These are phyloP conservation scores for Paraleonurus japonicus DNA, from an alignment of 257 asterid species.

Conservation along the genomic window DNA sequence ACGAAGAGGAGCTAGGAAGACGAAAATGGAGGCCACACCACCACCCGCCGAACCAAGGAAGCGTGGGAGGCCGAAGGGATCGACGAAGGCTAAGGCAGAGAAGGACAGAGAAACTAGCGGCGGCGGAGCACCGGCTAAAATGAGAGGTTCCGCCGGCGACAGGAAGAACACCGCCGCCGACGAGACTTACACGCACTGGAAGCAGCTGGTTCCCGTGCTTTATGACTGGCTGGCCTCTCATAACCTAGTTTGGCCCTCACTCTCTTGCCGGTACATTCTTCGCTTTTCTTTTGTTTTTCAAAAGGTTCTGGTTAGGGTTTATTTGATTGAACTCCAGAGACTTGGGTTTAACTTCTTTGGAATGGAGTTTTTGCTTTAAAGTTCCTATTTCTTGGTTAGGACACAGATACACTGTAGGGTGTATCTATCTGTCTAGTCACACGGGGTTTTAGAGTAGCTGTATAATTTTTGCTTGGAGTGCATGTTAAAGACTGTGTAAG, in stretches of 20 bases:
- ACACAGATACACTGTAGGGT: background rate
- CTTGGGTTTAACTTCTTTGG: conserved; percentile 5
- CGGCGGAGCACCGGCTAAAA: conserved; percentile 33
- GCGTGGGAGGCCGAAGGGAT: conserved; percentile 96
- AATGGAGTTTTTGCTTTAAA: background rate
- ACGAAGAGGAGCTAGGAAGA: background rate
- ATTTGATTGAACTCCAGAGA: background rate
- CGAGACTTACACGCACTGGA: conserved; percentile 89
- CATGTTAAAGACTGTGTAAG: background rate
- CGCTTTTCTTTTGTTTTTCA: background rate
- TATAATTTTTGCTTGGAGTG: background rate
- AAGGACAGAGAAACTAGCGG: conserved; percentile 48
- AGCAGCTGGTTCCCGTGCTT: conserved; percentile 78
- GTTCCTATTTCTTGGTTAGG: background rate
- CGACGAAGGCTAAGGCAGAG: conserved; percentile 67
- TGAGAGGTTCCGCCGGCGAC: conserved; percentile 44
- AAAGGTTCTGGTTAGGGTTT: conserved; percentile 32
- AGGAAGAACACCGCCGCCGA: conserved; percentile 53
- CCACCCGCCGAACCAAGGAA: conserved; percentile 65
- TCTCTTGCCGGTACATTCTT: conserved; percentile 60
- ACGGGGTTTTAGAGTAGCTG: conserved; percentile 13
- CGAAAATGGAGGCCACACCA: conserved; percentile 46
- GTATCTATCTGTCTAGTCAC: background rate
- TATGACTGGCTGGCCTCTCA: conserved; percentile 76
- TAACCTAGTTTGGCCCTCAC: conserved; percentile 63